Conservation (phyloP, 305 asterid species). For the Solanum hybrid region DNA sequence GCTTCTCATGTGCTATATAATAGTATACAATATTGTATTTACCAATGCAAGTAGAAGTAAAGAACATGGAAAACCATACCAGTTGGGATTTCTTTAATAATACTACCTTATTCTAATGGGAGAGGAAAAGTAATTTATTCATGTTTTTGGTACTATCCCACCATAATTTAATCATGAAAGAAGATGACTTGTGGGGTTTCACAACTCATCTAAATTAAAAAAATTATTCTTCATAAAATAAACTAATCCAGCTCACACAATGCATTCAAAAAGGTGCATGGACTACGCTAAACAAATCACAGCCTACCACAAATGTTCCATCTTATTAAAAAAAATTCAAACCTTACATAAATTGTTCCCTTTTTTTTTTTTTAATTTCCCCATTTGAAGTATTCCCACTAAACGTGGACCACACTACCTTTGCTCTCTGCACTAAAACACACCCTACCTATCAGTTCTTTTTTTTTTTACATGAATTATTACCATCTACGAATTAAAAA, state of each 20-base stretch:
- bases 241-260: constrained; percentile 32
- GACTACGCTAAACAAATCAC: constrained; percentile 1
- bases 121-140: background rate
- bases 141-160: constrained; percentile 22
- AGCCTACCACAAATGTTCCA: constrained; percentile 4
- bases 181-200: constrained; percentile 36
- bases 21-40: constrained; percentile 15
- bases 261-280: constrained; percentile 8
- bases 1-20: constrained; percentile 41
- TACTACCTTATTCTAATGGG: background rate
- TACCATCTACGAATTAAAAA: background rate
- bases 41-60: constrained; percentile 25
- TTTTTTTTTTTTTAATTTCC: constrained; percentile 1
- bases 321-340: constrained; percentile 5
- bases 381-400: constrained; percentile 31
- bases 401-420: constrained; percentile 38
- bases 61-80: constrained; percentile 18
- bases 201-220: constrained; percentile 16
- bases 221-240: constrained; percentile 7
- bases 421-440: background rate
- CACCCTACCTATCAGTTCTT: background rate
- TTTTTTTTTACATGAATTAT: background rate
- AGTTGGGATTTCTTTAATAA: constrained; percentile 18
- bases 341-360: constrained; percentile 10
- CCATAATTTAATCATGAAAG: constrained; percentile 14